Conservation (phyloP, 2,329 filamentous ascomycete species). For the Chrysoporthe austroafricana region DNA sequence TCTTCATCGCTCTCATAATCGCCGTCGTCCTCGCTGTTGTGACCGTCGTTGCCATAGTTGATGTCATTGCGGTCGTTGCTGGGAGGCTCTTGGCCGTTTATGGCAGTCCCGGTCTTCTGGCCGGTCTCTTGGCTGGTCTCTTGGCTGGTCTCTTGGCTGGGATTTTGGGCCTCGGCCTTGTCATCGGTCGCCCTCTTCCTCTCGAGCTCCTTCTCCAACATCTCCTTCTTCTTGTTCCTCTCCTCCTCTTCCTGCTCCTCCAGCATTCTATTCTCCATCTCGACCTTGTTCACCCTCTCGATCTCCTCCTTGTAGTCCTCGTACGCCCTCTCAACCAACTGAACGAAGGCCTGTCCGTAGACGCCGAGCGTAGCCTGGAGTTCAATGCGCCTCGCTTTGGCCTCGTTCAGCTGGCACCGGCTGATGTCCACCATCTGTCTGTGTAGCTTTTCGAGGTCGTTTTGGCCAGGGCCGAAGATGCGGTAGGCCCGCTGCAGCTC, state of each 20-base stretch:
- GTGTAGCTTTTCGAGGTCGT: not conserved
- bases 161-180: not conserved
- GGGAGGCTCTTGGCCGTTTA: not conserved
- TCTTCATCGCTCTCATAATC: not conserved
- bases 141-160: not conserved
- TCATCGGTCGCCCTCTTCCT: not conserved
- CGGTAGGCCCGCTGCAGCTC: constrained; percentile 21
- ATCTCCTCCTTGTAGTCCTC: constrained; percentile 14
- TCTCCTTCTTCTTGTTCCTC: not conserved
- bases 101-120: not conserved
- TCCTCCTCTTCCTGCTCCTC: not conserved
- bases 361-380: not conserved
- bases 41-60: not conserved
- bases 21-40: not conserved
- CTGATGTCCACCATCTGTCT: not conserved
- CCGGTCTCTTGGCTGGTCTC: not conserved
- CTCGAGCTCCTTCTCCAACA: not conserved
- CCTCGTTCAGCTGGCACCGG: not conserved
- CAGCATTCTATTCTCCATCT: not conserved
- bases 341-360: not conserved
- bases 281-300: constrained; percentile 14
- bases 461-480: constrained; percentile 20
- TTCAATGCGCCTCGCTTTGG: not conserved
- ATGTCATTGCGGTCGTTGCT: not conserved
- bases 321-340: not conserved